phyloP scores from a whole-genome alignment of 2,329 filamentous ascomycete genomes.

The Penicillium corylophilum region DNA sequence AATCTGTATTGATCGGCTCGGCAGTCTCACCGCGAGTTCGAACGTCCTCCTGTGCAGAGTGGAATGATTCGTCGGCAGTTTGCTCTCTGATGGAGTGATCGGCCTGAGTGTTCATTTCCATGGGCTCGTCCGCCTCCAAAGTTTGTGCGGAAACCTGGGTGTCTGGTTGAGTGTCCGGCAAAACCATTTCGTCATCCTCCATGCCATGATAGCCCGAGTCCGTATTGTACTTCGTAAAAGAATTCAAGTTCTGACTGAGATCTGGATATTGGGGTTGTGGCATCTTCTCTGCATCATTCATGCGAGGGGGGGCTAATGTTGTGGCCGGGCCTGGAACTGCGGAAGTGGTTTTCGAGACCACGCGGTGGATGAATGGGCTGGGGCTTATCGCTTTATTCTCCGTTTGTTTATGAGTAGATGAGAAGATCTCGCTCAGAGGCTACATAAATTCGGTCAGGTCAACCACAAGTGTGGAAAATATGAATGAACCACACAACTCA shows the following conservation, averaged over 20 bases:
- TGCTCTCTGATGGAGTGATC: slow-evolving; percentile 34
- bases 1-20: slow-evolving; percentile 38
- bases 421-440: slow-evolving; percentile 51
- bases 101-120: slow-evolving; percentile 12
- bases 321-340: slow-evolving; percentile 8
- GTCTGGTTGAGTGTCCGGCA: slow-evolving; percentile 31
- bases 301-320: slow-evolving; percentile 16
- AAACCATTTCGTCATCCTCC: slow-evolving; percentile 41
- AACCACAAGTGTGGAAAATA: slow-evolving; percentile 4
- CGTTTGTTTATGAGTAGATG: slow-evolving; percentile 39
- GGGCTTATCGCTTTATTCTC: slow-evolving; percentile 33
- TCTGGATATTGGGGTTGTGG: slow-evolving; percentile 31
- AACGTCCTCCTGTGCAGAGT: slow-evolving; percentile 46
- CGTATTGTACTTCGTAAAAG: slow-evolving; percentile 42
- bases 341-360: slow-evolving; percentile 31
- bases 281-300: slow-evolving; percentile 19
- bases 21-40: slow-evolving; percentile 35
- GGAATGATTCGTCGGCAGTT: slow-evolving; percentile 47
- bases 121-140: slow-evolving; percentile 29
- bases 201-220: slow-evolving; percentile 52
- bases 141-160: slow-evolving; percentile 36
- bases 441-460: slow-evolving; percentile 21
- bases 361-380: slow-evolving; percentile 35
- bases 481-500: slow-evolving; percentile 29
- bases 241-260: slow-evolving; percentile 36